A percentile compares a stretch with the other conserved stretches of the same genome.
phyloP scores from a whole-genome alignment of 305 asterid genomes.

The Solanum hybrid region DNA sequence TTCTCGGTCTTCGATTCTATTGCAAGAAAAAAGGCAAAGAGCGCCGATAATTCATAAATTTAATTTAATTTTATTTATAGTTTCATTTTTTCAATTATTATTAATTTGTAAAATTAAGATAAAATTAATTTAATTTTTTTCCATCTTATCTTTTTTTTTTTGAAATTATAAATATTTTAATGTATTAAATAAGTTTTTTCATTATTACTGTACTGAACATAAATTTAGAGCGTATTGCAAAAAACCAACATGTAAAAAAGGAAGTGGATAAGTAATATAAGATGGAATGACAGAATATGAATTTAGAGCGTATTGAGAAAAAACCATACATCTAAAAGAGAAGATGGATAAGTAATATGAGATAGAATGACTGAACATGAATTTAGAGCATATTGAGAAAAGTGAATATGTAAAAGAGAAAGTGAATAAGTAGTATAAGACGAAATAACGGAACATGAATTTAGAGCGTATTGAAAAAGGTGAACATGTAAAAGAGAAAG shows the following conservation, averaged over 20 bases:
- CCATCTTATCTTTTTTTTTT: background rate
- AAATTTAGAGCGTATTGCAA: background rate
- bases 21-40: conserved; percentile 12
- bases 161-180: background rate
- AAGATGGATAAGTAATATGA: background rate
- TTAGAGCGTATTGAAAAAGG: background rate
- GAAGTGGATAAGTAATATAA: background rate
- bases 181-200: background rate
- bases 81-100: background rate
- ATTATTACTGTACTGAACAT: background rate
- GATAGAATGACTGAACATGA: background rate
- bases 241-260: background rate
- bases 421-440: background rate
- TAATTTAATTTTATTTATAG: background rate
- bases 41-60: conserved; percentile 6
- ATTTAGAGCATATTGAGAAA: background rate
- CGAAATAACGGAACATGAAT: rapidly evolving
- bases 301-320: background rate
- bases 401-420: background rate
- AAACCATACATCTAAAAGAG: background rate
- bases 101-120: background rate
- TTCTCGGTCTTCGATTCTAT: conserved; percentile 23
- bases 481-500: background rate
- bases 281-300: background rate
- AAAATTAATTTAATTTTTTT: background rate